Percentiles rank a stretch among this genome's conserved stretches.
Conservation (phyloP, 1,284 basidiomycete genomes). For the Cutaneotrichosporon daszewskae region DNA sequence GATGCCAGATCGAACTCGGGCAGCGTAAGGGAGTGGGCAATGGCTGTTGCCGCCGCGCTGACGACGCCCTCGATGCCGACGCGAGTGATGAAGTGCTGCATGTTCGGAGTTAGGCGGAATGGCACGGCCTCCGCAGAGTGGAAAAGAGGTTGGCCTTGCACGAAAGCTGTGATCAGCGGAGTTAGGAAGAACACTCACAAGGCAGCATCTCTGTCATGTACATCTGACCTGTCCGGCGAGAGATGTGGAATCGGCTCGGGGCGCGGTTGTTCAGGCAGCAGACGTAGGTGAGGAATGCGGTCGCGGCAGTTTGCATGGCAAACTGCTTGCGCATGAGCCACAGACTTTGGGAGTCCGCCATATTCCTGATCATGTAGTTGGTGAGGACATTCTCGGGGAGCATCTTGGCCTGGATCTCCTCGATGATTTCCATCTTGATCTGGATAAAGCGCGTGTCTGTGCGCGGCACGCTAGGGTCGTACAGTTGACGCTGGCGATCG, state of each 20-base stretch:
- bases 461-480: constrained; percentile 40
- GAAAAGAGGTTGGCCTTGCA: constrained; percentile 59
- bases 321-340: constrained; percentile 99
- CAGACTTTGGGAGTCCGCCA: constrained; percentile 76
- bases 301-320: constrained; percentile 78
- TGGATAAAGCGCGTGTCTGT: constrained; percentile 32
- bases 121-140: constrained; percentile 80
- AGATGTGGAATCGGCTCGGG: constrained; percentile 82
- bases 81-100: constrained; percentile 88
- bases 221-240: constrained; percentile 79
- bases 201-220: constrained; percentile 86
- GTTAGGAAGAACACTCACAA: constrained; percentile 51
- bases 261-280: constrained; percentile 78
- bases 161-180: constrained; percentile 45
- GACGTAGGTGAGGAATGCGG: constrained; percentile 88
- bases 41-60: constrained; percentile 80
- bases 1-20: constrained; percentile 66
- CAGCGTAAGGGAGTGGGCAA: constrained; percentile 82
- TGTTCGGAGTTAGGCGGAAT: constrained; percentile 94
- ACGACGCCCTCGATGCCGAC: constrained; percentile 86
- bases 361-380: constrained; percentile 81
- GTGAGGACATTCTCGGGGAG: constrained; percentile 83
- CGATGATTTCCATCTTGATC: constrained; percentile 73
- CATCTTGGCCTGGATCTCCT: constrained; percentile 84
- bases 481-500: constrained; percentile 70